These are phyloP conservation scores for Monilinia fructicola DNA, from an alignment of 2,329 filamentous ascomycete genomes.

Conservation along the genomic window DNA sequence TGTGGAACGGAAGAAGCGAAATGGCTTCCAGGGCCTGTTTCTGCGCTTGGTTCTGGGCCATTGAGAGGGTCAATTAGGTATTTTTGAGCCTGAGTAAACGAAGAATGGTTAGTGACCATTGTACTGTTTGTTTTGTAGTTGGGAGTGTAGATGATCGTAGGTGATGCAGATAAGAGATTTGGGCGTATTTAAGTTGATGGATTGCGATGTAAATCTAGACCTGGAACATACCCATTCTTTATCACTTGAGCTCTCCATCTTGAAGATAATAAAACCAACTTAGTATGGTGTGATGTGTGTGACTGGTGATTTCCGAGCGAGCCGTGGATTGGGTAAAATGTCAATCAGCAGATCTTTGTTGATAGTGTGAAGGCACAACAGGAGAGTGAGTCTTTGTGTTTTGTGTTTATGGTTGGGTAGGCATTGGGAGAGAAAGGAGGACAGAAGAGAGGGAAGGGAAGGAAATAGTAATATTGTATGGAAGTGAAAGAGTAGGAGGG, in stretches of 20 bases:
- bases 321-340: neutral
- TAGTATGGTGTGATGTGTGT: constrained; percentile 1
- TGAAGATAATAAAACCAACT: neutral
- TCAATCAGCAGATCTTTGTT: neutral
- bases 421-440: neutral
- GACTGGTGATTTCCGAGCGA: neutral
- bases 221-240: constrained; percentile 19
- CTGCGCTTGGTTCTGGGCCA: constrained; percentile 65
- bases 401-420: neutral
- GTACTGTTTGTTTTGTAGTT: neutral
- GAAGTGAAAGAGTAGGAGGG: neutral
- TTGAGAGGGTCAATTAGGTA: constrained; percentile 50
- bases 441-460: neutral
- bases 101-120: constrained; percentile 1
- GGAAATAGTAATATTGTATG: neutral
- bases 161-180: neutral
- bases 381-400: neutral
- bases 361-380: neutral
- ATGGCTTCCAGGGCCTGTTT: constrained; percentile 63
- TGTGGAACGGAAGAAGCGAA: constrained; percentile 28
- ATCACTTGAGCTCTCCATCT: constrained; percentile 20
- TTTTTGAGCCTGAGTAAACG: constrained; percentile 54
- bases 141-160: neutral
- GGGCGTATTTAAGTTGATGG: neutral
- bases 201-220: neutral